Evolutionary conservation across 306 rosid species (phyloP).

Genomic region (Elaeagnus macrophylla): DNA sequence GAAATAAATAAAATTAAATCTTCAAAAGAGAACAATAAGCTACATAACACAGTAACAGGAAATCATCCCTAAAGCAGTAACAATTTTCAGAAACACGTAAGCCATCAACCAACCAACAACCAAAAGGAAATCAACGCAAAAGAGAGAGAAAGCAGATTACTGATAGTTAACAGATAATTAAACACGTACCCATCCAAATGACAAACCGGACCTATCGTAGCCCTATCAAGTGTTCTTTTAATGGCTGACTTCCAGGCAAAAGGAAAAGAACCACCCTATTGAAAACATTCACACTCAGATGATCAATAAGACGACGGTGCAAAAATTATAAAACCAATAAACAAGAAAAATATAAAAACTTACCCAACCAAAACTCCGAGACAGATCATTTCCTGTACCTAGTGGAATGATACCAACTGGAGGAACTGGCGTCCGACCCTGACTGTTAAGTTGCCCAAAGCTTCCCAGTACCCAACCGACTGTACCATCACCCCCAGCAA

Average conservation of each 20-base stretch:
- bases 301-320: constrained; percentile 21
- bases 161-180: background rate
- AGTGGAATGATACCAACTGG: constrained; percentile 85
- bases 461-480: constrained; percentile 98
- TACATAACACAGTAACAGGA: too few relatives aligned
- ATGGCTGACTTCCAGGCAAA: constrained; percentile 84
- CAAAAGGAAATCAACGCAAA: background rate
- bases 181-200: constrained; percentile 64
- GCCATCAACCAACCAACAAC: background rate
- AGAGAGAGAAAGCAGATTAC: too few relatives aligned
- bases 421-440: constrained; percentile 61
- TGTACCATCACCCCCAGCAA: constrained; percentile 99
- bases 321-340: constrained; percentile 11
- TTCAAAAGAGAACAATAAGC: too few relatives aligned
- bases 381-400: constrained; percentile 93
- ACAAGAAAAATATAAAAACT: constrained; percentile 27
- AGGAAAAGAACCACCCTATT: constrained; percentile 97
- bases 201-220: constrained; percentile 45
- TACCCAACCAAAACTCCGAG: constrained; percentile 95
- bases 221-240: constrained; percentile 57
- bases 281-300: constrained; percentile 19
- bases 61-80: too few relatives aligned
- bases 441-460: constrained; percentile 51
- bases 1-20: too few relatives aligned
- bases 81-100: too few relatives aligned